phyloP scores from a whole-genome alignment of 306 rosid genomes.

The Acmispon strigosus region DNA sequence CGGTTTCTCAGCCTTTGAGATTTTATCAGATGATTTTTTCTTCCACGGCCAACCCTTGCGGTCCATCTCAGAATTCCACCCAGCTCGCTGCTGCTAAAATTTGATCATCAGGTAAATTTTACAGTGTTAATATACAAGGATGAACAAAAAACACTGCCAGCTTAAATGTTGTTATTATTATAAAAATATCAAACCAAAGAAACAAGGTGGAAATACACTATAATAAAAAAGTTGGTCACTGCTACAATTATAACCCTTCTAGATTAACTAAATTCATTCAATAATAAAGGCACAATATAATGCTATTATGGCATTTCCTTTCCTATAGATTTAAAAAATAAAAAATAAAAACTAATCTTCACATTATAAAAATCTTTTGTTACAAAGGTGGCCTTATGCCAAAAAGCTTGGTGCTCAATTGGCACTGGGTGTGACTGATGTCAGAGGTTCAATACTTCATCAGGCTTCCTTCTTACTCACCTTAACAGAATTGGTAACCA shows the following conservation, averaged over 20 bases:
- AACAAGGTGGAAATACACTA: not conserved
- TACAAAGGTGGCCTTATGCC: too few relatives aligned
- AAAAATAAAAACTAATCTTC: not conserved
- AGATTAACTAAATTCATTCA: not conserved
- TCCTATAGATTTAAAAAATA: not conserved
- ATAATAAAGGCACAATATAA: not conserved
- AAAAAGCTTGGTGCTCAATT: too few relatives aligned
- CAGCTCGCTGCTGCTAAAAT: slow-evolving; percentile 17
- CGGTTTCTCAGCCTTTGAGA: slow-evolving; percentile 42
- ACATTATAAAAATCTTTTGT: too few relatives aligned
- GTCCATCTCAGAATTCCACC: slow-evolving; percentile 53
- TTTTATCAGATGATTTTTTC: slow-evolving; percentile 73
- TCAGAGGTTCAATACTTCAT: too few relatives aligned
- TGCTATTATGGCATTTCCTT: not conserved
- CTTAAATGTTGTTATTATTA: not conserved
- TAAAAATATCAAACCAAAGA: not conserved
- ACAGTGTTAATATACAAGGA: not conserved
- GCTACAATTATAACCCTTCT: not conserved
- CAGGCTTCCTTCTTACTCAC: too few relatives aligned
- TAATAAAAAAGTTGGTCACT: not conserved
- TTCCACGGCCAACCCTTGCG: slow-evolving; percentile 94
- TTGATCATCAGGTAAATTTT: not conserved
- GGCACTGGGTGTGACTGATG: too few relatives aligned
- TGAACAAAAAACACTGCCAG: not conserved
- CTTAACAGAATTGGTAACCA: too few relatives aligned